Base-by-base conservation (phyloP, 805 yeast genomes). In the Starmerella scarabaei region DNA sequence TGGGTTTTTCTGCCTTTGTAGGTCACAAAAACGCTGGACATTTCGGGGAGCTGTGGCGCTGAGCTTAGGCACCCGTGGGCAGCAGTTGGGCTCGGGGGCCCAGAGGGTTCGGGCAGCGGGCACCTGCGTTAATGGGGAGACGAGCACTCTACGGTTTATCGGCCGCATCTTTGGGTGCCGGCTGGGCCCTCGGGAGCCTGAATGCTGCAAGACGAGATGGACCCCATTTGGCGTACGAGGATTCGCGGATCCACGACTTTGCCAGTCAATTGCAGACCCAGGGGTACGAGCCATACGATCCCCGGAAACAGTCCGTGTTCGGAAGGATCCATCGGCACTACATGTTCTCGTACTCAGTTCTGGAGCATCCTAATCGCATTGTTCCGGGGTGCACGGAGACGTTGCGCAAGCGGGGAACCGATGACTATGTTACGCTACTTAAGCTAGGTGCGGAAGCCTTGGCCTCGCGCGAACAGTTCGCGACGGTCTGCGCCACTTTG, bases 401-500 rank as follows among this genome's bases (percentile, higher is more conserved):
- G 15, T 30, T 48, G n/a, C 26, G 24, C 18, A 28, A 38, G 21
- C 42, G 43, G 15, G 29, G 38, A 11, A 40, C 47, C 15, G 41
- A 40, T 6, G 45, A 34, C 16, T 15, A 33, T 4, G 39, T 44
- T 11, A 29, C 32, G 15, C 17, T 42, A 8, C 43, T 40, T 27
- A 39, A 38, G 14, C 24, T 48, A 4, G 44, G 44, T 5, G n/a
- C 34, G 26, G 40, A 38, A 21, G 18, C 26, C 7, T 40, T 36
- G 35, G 47, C 5, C 21, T 30, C 38, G 78, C 74, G 40, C 74
- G 77, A 1, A 67, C 68, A 39, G 67, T 80, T 19, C 94, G 84
- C 55, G 79, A 80, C 51, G 95, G 96, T 3, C 66, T 60, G 82
- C 4, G 70, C 93, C 2, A 76, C 93, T 2, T 57, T 88, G 12